Base-by-base conservation (phyloP, 2,329 filamentous ascomycete genomes). In the Akanthomyces dipterigenus region DNA sequence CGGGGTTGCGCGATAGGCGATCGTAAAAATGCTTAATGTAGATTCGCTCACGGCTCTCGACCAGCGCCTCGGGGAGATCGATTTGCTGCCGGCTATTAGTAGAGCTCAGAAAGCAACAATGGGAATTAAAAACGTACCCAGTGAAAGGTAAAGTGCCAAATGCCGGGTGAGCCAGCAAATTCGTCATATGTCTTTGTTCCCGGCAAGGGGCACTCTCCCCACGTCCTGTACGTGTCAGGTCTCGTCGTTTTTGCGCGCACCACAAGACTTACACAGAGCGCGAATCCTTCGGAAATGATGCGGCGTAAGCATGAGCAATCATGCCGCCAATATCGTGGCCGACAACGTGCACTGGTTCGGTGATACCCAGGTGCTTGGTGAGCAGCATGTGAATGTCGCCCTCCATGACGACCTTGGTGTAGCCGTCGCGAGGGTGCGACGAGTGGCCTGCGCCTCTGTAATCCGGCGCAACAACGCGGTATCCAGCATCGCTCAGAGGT, bases 321-420 rank as follows among this genome's bases (percentile, higher is more conserved):
- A 80, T 80, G 46, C 76, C 77, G 18, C 77, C 76, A 22, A 80
- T 79, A 60, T 80, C 78, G 57, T 81, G 76, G 11, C 78, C 77
- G 0, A 80, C 72, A 3, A 80, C 65, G 61, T 80, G 76, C 4
- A 77, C 68, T 14, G 73, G 70, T 16, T 73, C 0, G 80, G 36
- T 14, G 9, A 38, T 16, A 4, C 12, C 36, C 36, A 38, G 36
- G 12, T 38, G 36, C 12, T 16, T 38, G 8, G 36, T 38, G 36
- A 38, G 36, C 14, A 38, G 36, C 36, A 14, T 38, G 12, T 38
- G 36, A 2, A 38, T 64, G 60, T 79, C 76, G 5, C 68, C 64
- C 3, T 77, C 76, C 65, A 79, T 73, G 49, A 69, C 68, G 5
- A 69, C 67, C 64, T 79, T 79, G 20, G 72, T 72, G 59, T 75